These are phyloP conservation scores for Penicillium sp. DNA, from an alignment of 2,329 filamentous ascomycete genomes.

Conservation along the genomic window DNA sequence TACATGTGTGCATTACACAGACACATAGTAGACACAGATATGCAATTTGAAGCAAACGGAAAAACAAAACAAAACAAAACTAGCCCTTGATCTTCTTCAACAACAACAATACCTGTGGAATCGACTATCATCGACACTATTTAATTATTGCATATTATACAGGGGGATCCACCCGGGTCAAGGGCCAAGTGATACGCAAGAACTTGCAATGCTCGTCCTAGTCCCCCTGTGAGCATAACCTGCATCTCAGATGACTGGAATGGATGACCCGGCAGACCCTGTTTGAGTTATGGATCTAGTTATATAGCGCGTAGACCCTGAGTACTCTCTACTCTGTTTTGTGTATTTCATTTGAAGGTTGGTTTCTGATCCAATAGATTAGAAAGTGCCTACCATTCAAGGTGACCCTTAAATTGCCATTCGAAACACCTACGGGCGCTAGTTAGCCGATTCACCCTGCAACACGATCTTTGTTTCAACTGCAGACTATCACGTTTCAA, in stretches of 20 bases:
- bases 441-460: conserved; percentile 12
- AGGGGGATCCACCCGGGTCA: conserved; percentile 3
- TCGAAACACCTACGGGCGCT: not conserved
- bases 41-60: not conserved
- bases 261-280: conserved; percentile 20
- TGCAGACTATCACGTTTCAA: conserved; percentile 23
- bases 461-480: conserved; percentile 25
- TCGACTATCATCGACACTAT: not conserved
- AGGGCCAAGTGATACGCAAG: conserved; percentile 7
- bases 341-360: not conserved
- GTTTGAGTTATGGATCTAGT: conserved; percentile 3
- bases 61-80: no score
- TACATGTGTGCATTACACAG: not conserved
- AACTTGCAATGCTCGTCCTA: conserved; percentile 13
- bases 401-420: not conserved
- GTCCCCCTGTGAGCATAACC: not conserved
- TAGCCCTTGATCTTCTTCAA: not conserved
- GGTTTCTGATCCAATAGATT: not conserved
- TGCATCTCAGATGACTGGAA: conserved; percentile 18
- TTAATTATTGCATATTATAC: not conserved
- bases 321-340: not conserved
- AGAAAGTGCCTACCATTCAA: not conserved
- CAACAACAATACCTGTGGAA: not conserved
- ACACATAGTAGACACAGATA: not conserved
- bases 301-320: conserved; percentile 27